Conservation (phyloP, 139 green algal species). For the Picochlorum sp. region DNA sequence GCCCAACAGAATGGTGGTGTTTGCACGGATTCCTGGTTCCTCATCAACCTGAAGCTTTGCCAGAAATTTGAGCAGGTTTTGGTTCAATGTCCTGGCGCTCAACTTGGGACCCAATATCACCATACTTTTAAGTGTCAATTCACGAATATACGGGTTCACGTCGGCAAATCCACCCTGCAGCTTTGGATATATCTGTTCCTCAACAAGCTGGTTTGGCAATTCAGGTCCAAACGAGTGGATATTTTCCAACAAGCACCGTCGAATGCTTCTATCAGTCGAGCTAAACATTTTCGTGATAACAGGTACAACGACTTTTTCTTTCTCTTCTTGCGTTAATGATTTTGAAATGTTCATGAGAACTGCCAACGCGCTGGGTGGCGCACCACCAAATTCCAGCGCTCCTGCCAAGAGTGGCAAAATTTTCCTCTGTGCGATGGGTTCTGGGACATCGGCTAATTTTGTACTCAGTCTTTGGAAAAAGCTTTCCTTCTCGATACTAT, state of each 20-base stretch:
- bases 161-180: conserved; percentile 74
- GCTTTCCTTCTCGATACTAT: conserved; percentile 64
- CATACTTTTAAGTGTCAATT: conserved; percentile 94
- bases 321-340: conserved; percentile 63
- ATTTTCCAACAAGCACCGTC: conserved; percentile 80
- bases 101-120: conserved; percentile 85
- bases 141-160: conserved; percentile 81
- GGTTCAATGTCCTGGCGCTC: conserved; percentile 70
- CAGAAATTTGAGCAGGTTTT: conserved; percentile 88
- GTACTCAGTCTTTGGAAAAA: conserved; percentile 66
- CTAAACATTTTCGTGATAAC: conserved; percentile 80
- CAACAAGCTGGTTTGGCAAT: conserved; percentile 23
- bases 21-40: conserved; percentile 92
- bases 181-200: conserved; percentile 70
- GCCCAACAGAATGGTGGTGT: conserved; percentile 96
- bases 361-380: conserved; percentile 65
- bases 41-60: conserved; percentile 93
- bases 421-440: conserved; percentile 69
- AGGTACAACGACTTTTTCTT: conserved; percentile 70
- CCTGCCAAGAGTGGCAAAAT: conserved; percentile 78
- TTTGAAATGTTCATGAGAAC: conserved; percentile 64
- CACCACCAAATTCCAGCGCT: conserved; percentile 86
- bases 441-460: conserved; percentile 49
- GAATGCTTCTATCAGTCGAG: conserved; percentile 73
- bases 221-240: conserved; percentile 59